Conservation (phyloP, 176 grass and related monocot genomes). For the Alloteropsis semialata region DNA sequence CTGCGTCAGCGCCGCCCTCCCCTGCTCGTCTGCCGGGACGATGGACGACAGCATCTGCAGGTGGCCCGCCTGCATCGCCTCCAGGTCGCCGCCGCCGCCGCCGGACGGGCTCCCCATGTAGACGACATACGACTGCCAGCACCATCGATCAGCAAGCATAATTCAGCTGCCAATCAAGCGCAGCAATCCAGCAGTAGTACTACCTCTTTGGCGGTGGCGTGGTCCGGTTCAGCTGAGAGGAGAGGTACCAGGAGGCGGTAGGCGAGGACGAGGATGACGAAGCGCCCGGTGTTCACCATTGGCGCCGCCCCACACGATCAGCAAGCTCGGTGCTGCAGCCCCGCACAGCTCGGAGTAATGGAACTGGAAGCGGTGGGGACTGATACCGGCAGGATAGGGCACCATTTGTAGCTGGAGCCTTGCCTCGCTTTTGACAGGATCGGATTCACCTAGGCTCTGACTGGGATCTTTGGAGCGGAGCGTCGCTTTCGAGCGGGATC, state of each 20-base stretch:
- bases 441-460: constrained; percentile 62
- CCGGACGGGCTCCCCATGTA: constrained; percentile 63
- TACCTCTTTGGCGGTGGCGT: constrained; percentile 45
- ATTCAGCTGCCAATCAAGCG: background rate
- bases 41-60: constrained; percentile 83
- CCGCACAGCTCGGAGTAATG: background rate
- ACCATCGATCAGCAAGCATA: background rate
- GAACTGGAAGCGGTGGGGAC: background rate
- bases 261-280: constrained; percentile 53
- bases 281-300: constrained; percentile 56
- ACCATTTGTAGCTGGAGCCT: constrained; percentile 56
- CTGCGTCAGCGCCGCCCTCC: constrained; percentile 55
- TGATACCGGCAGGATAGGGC: background rate
- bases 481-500: constrained; percentile 10
- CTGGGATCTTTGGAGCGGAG: constrained; percentile 5
- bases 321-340: background rate
- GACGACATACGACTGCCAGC: constrained; percentile 77
- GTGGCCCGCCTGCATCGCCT: constrained; percentile 50
- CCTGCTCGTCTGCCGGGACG: constrained; percentile 59
- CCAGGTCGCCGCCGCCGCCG: constrained; percentile 22
- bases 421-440: constrained; percentile 52
- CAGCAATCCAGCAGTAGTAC: background rate
- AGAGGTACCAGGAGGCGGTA: constrained; percentile 52
- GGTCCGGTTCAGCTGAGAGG: constrained; percentile 40
- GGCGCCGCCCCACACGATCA: background rate